phyloP scores from a whole-genome alignment of 306 rosid species.

The Dalbergia oliveri region DNA sequence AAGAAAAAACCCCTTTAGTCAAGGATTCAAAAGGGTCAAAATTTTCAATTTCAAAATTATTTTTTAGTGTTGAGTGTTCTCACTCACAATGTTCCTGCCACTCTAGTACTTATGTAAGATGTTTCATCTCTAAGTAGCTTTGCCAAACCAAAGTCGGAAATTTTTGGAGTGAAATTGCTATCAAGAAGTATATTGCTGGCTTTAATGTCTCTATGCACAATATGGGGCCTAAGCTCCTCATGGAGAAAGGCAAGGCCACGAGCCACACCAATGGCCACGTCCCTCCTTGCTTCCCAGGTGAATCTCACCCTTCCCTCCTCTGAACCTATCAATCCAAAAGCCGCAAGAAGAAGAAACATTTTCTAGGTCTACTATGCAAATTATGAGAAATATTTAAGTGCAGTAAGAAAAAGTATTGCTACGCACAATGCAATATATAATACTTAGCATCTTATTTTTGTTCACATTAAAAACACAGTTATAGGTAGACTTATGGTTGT shows the following conservation, averaged over 20 bases:
- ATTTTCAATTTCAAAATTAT: neutral
- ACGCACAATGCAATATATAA: too few relatives aligned
- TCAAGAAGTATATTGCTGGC: conserved; percentile 89
- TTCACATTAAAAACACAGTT: too few relatives aligned
- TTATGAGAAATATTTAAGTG: too few relatives aligned
- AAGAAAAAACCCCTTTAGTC: conserved; percentile 42
- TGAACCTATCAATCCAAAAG: conserved; percentile 63
- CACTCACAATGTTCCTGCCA: conserved; percentile 97
- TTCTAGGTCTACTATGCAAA: neutral
- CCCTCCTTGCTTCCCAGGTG: conserved; percentile 72
- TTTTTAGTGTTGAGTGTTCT: neutral
- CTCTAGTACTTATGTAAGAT: conserved; percentile 86
- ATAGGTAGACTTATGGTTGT: too few relatives aligned
- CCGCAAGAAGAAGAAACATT: neutral
- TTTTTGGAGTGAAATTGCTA: conserved; percentile 63
- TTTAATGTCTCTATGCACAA: conserved; percentile 92
- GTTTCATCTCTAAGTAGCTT: conserved; percentile 67
- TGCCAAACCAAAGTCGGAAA: conserved; percentile 88
- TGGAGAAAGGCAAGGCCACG: conserved; percentile 79
- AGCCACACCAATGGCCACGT: conserved; percentile 78
- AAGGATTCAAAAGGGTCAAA: conserved; percentile 2
- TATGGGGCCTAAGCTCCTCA: conserved; percentile 72
- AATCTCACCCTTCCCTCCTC: conserved; percentile 66
- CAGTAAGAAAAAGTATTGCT: too few relatives aligned
- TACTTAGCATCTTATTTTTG: too few relatives aligned